phyloP scores from a whole-genome alignment of 768 basidiomycete genomes.

The Boletus huronensis region DNA sequence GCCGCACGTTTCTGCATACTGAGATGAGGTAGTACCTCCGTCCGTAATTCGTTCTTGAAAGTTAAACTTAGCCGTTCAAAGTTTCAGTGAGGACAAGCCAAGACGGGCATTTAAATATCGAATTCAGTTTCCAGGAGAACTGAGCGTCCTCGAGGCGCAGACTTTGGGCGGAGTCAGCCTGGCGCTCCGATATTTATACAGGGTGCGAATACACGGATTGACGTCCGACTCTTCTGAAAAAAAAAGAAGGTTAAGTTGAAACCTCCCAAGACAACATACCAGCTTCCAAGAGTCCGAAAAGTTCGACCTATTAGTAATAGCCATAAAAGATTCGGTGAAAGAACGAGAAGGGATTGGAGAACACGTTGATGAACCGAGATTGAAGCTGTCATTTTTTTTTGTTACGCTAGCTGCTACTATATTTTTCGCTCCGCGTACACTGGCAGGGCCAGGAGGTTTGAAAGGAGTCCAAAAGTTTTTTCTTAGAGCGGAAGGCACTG shows the following conservation, averaged over 20 bases:
- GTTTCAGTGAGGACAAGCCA: constrained; percentile 2
- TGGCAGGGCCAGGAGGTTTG: background rate
- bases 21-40: background rate
- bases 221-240: background rate
- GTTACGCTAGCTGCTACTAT: background rate
- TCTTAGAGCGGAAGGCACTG: background rate
- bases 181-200: background rate
- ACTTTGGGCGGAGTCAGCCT: background rate
- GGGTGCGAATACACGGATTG: background rate
- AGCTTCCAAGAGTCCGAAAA: background rate
- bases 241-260: background rate
- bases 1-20: background rate
- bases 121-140: constrained; percentile 9
- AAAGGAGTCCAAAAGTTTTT: background rate
- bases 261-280: background rate
- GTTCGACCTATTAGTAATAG: background rate
- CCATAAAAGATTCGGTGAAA: background rate
- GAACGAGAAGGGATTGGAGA: background rate
- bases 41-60: background rate
- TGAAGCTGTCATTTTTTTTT: constrained; percentile 8
- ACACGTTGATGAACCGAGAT: background rate
- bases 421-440: constrained; percentile 2
- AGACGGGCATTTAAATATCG: background rate
- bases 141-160: background rate
- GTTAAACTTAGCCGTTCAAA: constrained; percentile 13